Conservation (phyloP, 371 early-diverging fungal species). For the Catenaria anguillulae region DNA sequence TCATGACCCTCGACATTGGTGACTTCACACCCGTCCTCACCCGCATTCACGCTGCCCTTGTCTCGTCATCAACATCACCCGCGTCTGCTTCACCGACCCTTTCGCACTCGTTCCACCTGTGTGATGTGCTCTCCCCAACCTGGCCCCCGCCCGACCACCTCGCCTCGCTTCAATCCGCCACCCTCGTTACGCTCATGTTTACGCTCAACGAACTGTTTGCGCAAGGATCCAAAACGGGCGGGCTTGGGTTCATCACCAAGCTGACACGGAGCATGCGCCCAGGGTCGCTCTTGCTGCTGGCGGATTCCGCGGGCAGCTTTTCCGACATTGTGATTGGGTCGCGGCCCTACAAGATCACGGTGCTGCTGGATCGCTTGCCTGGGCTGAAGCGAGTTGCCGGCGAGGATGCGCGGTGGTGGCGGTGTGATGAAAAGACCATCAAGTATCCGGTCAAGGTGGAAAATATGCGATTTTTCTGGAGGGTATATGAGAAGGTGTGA, state of each 20-base stretch:
- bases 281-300: neutral
- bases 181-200: slow-evolving; percentile 1
- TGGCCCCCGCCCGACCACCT: neutral
- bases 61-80: neutral
- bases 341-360: neutral
- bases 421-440: neutral
- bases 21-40: neutral
- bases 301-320: neutral
- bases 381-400: neutral
- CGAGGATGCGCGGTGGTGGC: neutral
- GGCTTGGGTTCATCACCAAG: neutral
- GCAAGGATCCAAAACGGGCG: neutral
- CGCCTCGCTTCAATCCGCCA: neutral
- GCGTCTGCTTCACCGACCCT: neutral
- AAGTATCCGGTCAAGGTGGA: neutral
- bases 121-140: neutral
- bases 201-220: slow-evolving; percentile 3
- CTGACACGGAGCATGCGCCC: neutral
- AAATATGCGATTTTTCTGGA: neutral
- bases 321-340: neutral
- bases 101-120: neutral
- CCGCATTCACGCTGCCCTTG: neutral
- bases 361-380: neutral
- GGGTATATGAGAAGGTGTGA: neutral
- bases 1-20: neutral